Evolutionary conservation across 2,329 filamentous ascomycete genomes (phyloP), one percentile per base, ranked within the genome.

Genomic region (Nigrospora sphaerica): DNA sequence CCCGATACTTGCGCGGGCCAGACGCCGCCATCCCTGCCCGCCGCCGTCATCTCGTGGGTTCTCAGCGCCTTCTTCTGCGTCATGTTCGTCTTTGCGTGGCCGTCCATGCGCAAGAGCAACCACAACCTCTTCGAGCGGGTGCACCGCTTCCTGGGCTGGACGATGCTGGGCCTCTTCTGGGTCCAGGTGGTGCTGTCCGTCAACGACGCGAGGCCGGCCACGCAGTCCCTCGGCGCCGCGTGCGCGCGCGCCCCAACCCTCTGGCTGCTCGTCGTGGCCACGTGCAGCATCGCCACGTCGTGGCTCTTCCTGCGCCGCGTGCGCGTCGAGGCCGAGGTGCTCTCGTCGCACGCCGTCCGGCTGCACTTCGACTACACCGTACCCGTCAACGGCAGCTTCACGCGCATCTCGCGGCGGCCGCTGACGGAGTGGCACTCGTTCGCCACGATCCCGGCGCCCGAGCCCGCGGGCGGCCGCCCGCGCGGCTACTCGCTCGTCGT

Each of bases 121-220:
- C 85, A 89, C 67, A 75, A 89, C 63, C 63, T 74, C 47, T 90
- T 88, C 59, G 86, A 90, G 66, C 65, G 78, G 41, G 76, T 77
- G 40, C 86, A 90, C 64, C 82, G 86, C 41, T 89, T 86, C 61
- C 75, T 75, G 6, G 86, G 85, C n/a, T 90, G 86, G 86, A 70
- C 74, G 12, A 71, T 79, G 11, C 69, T 89, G 6, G 70, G 65
- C 2, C 65, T 88, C 32, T 83, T 90, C 58, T 85, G 86, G 77
- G 72, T 67, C 0, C 77, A 85, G 49, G 72, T 77, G 10, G 59
- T 86, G 37, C 64, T 86, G 11, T 66, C 78, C 32, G 66, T 72
- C n/a, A 64, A 74, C 43, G 67, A 71, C 32, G 61, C 70, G 34
- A 61, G 46, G 36, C 44, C 48, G n/a, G 36, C 23, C 12, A 42